Conservation (phyloP, 768 basidiomycete species). For the Suillus lakei region DNA sequence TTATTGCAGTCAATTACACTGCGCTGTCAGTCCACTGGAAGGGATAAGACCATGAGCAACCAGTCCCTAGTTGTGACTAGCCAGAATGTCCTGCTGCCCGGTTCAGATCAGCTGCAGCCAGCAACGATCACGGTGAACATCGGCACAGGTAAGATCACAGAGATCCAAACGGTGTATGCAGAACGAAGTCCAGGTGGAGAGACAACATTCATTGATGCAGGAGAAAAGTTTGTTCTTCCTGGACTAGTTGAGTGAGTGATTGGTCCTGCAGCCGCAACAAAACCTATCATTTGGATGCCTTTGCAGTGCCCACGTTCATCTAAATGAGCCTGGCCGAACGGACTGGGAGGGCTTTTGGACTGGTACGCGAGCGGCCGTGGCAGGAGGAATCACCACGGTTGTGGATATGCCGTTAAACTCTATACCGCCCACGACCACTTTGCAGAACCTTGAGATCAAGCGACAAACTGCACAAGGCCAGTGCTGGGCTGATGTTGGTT, state of each 20-base stretch:
- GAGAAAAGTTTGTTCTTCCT: constrained; percentile 66
- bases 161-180: constrained; percentile 46
- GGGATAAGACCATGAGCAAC: background rate
- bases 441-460: constrained; percentile 75
- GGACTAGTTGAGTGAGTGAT: constrained; percentile 75
- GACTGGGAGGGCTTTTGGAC: constrained; percentile 95
- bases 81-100: constrained; percentile 61
- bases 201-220: constrained; percentile 48
- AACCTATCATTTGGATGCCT: background rate
- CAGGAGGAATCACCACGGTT: constrained; percentile 94
- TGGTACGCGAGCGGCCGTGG: constrained; percentile 88
- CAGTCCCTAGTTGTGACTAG: constrained; percentile 51
- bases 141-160: constrained; percentile 62
- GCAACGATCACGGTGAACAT: constrained; percentile 70
- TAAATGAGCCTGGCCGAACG: constrained; percentile 92
- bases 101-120: constrained; percentile 49
- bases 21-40: background rate
- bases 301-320: constrained; percentile 84
- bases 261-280: background rate
- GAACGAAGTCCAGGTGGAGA: constrained; percentile 24
- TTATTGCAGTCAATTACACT: background rate
- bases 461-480: constrained; percentile 70
- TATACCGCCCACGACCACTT: constrained; percentile 92
- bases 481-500: constrained; percentile 71
- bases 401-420: constrained; percentile 99